A percentile compares a stretch with the other conserved stretches of the same genome.
phyloP scores from a whole-genome alignment of 169 alveolate genomes.

The Cryptosporidium viatorum region DNA sequence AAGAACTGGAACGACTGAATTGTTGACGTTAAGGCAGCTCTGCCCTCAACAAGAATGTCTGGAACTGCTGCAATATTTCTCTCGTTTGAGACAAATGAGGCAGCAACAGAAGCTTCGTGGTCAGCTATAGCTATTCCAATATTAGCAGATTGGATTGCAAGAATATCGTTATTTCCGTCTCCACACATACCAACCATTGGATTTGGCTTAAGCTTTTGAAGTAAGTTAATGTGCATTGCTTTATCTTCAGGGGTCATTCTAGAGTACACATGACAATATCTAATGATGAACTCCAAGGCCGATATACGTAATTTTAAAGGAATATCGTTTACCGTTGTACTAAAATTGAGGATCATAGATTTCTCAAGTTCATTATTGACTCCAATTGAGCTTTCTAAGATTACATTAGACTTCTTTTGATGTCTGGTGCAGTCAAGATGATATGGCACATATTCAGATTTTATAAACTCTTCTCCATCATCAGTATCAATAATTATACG shows the following conservation, averaged over 20 bases:
- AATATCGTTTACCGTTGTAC: neutral
- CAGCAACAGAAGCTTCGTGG: constrained; percentile 41
- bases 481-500: constrained; percentile 22
- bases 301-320: constrained; percentile 43
- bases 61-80: constrained; percentile 67
- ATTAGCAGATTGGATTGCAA: constrained; percentile 79
- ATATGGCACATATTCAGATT: constrained; percentile 12
- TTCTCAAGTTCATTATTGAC: constrained; percentile 11
- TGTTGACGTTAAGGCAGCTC: constrained; percentile 72
- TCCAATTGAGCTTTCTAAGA: neutral
- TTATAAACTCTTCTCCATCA: constrained; percentile 43
- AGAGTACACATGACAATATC: constrained; percentile 65
- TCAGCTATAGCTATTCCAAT: constrained; percentile 79
- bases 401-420: neutral
- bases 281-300: constrained; percentile 43
- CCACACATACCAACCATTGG: constrained; percentile 82
- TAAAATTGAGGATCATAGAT: constrained; percentile 36
- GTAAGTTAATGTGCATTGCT: constrained; percentile 33
- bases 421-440: constrained; percentile 49
- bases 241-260: constrained; percentile 75
- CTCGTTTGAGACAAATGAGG: constrained; percentile 42
- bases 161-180: constrained; percentile 82
- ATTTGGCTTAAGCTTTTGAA: constrained; percentile 66
- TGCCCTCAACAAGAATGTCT: constrained; percentile 59
- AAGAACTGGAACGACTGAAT: constrained; percentile 57